Evolutionary conservation across 441 rosid species (phyloP).

Genomic region (Corymbia citriodora): DNA sequence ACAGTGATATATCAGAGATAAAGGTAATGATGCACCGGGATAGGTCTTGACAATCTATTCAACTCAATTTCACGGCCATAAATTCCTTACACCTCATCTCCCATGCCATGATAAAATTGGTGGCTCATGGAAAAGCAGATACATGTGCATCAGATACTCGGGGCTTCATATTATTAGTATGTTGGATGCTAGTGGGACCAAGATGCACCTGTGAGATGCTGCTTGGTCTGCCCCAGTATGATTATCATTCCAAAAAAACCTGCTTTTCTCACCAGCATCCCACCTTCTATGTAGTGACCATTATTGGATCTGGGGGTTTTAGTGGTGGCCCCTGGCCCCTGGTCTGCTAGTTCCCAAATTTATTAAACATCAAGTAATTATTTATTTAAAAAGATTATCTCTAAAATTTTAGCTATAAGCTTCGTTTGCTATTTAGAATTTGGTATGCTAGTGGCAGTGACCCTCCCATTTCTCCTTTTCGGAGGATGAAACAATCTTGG

Average conservation of each 20-base stretch:
- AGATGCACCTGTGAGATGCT: neutral
- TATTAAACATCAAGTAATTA: neutral
- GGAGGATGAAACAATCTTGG: neutral
- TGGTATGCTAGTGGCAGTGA: neutral
- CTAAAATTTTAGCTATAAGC: neutral
- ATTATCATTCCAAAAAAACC: neutral
- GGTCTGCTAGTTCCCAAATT: neutral
- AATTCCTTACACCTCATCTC: neutral
- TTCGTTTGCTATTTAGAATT: neutral
- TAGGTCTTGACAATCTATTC: neutral
- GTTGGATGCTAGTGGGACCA: neutral
- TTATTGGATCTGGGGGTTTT: neutral
- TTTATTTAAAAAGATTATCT: neutral
- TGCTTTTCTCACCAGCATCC: neutral
- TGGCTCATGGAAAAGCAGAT: neutral
- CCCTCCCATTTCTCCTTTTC: neutral
- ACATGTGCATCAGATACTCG: neutral
- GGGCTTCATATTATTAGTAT: neutral
- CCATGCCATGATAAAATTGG: neutral
- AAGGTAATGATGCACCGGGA: neutral
- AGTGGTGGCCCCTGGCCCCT: neutral
- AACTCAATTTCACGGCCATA: neutral
- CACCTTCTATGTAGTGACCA: neutral
- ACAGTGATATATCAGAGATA: neutral
- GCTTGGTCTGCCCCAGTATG: neutral